Conservation (phyloP, 495 filamentous ascomycete species). For the Aspergillus avenaceus region DNA sequence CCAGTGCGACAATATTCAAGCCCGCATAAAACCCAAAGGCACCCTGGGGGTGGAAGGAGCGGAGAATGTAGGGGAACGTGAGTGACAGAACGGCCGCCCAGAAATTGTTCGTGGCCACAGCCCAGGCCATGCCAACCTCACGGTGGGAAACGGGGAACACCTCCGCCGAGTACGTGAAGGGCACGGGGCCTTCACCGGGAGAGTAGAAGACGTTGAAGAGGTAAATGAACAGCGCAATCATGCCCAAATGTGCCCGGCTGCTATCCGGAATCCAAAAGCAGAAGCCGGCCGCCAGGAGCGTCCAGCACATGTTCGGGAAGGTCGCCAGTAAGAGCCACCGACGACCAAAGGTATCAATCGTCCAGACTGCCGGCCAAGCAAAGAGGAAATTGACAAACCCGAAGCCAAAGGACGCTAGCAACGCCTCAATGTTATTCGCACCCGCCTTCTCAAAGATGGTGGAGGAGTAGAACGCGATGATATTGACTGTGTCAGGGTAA, state of each 20-base stretch:
- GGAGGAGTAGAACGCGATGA: conserved; percentile 76
- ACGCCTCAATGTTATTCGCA: conserved; percentile 49
- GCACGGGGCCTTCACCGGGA: neutral
- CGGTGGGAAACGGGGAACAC: conserved; percentile 34
- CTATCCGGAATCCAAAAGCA: conserved; percentile 57
- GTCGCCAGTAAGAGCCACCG: conserved; percentile 72
- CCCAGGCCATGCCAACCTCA: conserved; percentile 73
- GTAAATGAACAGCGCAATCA: conserved; percentile 53
- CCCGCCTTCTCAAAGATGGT: conserved; percentile 65
- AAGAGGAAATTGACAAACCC: conserved; percentile 75
- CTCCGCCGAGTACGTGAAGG: neutral
- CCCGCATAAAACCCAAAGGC: conserved; percentile 60
- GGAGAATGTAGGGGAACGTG: conserved; percentile 62
- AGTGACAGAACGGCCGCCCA: conserved; percentile 63
- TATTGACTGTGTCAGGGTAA: conserved; percentile 18
- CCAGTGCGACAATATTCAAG: conserved; percentile 57
- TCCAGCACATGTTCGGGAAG: conserved; percentile 78
- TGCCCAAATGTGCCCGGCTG: conserved; percentile 48
- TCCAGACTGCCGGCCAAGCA: conserved; percentile 73
- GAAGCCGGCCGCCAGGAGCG: conserved; percentile 63
- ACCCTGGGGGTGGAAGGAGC: conserved; percentile 42
- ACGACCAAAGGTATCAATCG: conserved; percentile 78
- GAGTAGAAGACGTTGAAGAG: neutral
- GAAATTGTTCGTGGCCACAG: conserved; percentile 65
- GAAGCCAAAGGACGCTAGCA: conserved; percentile 71